Evolutionary conservation across 2,329 filamentous ascomycete genomes (phyloP), one percentile per base, ranked within the genome.

Genomic region (Sphaerulina populicola): DNA sequence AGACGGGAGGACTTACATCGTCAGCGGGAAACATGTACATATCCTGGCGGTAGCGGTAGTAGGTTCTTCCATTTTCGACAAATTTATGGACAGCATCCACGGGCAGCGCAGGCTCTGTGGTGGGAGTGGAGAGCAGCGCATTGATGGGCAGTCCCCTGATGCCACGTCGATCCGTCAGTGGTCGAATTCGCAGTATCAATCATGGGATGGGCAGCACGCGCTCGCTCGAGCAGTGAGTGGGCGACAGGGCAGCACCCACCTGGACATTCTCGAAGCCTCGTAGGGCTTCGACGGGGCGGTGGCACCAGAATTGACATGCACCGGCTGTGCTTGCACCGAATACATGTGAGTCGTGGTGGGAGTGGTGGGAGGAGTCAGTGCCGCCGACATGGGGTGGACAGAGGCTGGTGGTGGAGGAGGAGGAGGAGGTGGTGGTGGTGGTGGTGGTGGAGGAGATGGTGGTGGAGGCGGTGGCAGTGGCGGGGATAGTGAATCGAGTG

Each of bases 21-120:
- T 61, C 57, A 21, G 51, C 52, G 30, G 59, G 59, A 37, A 60
- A 61, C 37, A 57, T 50, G 49, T 61, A 61, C 29, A 53, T 46
- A 36, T 55, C 50, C 40, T 60, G 50, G 14, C 49, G 44, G 42
- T 52, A 55, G 14, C 46, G 48, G 49, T 56, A 60, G 48, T 61
- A 62, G 4, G 43, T 51, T 15, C 58, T 43, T 9, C 54, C 60
- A 21, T 56, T 42, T 30, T 57, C 44, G 23, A 39, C 38, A 44
- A 61, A 57, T 40, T 53, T 55, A 11, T 59, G 49, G 7, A 59
- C 47, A 29, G 48, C 39, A 18, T 42, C 29, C 31, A 14, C 7
- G 11, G 39, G 23, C 7, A 5, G 37, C 30, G 49, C 44, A 15
- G 50, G 21, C 33, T 60, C 56, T 21, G 54, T 41, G 42, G 54